Conservation (phyloP, 805 yeast genomes). For the Myxozyma vanderwaltii region DNA sequence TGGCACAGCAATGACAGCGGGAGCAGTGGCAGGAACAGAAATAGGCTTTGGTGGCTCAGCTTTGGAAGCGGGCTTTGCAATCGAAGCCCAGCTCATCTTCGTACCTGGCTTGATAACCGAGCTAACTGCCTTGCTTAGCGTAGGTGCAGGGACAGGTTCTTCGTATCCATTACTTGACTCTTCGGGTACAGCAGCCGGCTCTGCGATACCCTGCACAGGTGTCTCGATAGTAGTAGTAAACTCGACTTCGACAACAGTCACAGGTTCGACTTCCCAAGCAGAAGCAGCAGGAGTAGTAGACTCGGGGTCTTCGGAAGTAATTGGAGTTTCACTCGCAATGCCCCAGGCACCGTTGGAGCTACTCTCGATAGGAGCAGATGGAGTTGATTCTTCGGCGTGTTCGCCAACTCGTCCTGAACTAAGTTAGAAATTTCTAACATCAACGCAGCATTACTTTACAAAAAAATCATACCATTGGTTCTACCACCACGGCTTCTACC, state of each 20-base stretch:
- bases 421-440: background rate
- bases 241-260: background rate
- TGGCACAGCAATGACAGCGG: slow-evolving; percentile 14
- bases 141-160: slow-evolving; percentile 37
- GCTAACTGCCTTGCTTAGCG: slow-evolving; percentile 23
- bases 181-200: background rate
- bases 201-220: background rate
- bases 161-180: slow-evolving; percentile 6
- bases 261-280: background rate
- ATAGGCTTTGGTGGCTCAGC: slow-evolving; percentile 26
- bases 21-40: slow-evolving; percentile 22
- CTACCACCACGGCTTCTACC: slow-evolving; percentile 34
- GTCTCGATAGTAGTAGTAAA: background rate
- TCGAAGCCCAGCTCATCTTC: slow-evolving; percentile 36
- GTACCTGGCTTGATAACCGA: slow-evolving; percentile 33
- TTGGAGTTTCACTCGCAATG: background rate
- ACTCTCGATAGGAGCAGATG: slow-evolving; percentile 1
- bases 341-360: slow-evolving; percentile 12
- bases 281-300: background rate
- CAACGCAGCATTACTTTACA: background rate
- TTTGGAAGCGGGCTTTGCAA: slow-evolving; percentile 32
- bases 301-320: background rate
- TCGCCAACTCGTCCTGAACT: slow-evolving; percentile 4
- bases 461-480: slow-evolving; percentile 12
- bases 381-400: slow-evolving; percentile 4